A percentile compares a stretch with the other conserved stretches of the same genome.
phyloP scores from a whole-genome alignment of 2,329 filamentous ascomycete species.

The Calonectria pseudoreteaudii region DNA sequence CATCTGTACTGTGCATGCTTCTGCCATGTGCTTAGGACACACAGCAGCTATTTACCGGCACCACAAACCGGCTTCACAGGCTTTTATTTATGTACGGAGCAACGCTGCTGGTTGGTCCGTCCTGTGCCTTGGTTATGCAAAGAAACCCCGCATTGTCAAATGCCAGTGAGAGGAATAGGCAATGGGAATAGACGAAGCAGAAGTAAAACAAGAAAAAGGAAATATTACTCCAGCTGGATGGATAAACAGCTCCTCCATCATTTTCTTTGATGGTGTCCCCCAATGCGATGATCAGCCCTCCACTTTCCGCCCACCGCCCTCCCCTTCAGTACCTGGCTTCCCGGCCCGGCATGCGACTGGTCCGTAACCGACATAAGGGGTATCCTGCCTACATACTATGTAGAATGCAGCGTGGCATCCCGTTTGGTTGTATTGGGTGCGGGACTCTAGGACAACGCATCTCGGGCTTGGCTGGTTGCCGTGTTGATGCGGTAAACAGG shows the following conservation, averaged over 20 bases:
- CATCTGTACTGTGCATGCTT: neutral
- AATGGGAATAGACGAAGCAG: neutral
- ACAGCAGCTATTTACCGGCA: neutral
- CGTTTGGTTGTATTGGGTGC: neutral
- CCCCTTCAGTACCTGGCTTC: neutral
- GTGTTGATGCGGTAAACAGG: neutral
- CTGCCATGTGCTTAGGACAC: neutral
- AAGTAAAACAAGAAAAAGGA: neutral
- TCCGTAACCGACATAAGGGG: neutral
- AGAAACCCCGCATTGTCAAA: neutral
- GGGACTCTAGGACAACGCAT: neutral
- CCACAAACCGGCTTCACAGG: neutral
- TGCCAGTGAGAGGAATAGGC: neutral
- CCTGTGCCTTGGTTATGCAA: neutral
- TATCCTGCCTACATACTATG: neutral
- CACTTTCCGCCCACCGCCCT: neutral
- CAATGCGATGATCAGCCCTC: neutral
- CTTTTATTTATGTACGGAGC: neutral
- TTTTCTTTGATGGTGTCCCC: neutral
- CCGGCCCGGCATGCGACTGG: neutral
- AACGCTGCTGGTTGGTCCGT: neutral
- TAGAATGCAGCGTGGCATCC: neutral
- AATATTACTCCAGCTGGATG: neutral
- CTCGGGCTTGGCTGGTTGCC: neutral
- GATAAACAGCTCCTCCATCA: neutral